Evolutionary conservation across 805 yeast genomes (phyloP).

Genomic region (Starmerella vaccinii): DNA sequence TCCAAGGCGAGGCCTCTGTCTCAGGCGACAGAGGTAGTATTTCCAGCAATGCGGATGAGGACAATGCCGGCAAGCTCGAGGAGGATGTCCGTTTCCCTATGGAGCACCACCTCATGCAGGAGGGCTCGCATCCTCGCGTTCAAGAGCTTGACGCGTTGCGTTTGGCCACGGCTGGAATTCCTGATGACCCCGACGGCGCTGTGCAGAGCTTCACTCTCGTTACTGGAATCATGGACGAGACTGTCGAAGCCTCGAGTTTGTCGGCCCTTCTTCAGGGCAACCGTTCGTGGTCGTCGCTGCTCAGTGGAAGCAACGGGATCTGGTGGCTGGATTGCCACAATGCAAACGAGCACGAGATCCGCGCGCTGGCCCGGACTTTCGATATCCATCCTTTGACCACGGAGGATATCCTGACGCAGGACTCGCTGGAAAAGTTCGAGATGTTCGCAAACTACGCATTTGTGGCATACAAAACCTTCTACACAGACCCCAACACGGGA

Average conservation of each 20-base stretch:
- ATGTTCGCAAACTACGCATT: slow-evolving; percentile 81
- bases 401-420: slow-evolving; percentile 94
- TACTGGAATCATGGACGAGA: slow-evolving; percentile 3
- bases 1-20: not conserved
- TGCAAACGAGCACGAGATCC: slow-evolving; percentile 93
- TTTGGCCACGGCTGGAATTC: not conserved
- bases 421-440: slow-evolving; percentile 94
- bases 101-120: slow-evolving; percentile 12
- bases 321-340: slow-evolving; percentile 96
- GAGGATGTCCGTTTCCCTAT: slow-evolving; percentile 12
- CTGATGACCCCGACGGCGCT: not conserved
- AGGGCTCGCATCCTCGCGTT: slow-evolving; percentile 6
- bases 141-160: slow-evolving; percentile 10
- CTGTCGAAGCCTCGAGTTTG: slow-evolving; percentile 3
- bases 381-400: slow-evolving; percentile 97
- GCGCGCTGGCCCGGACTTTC: slow-evolving; percentile 78
- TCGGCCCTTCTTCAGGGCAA: slow-evolving; percentile 2
- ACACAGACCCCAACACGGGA: slow-evolving; percentile 54
- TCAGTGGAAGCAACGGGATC: not conserved
- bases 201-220: not conserved
- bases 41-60: slow-evolving; percentile 1
- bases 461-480: slow-evolving; percentile 94
- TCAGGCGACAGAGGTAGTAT: not conserved
- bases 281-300: slow-evolving; percentile 9
- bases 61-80: slow-evolving; percentile 8